Evolutionary conservation across 169 alveolate genomes (phyloP).

Genomic region (Plasmodium knowlesi): DNA sequence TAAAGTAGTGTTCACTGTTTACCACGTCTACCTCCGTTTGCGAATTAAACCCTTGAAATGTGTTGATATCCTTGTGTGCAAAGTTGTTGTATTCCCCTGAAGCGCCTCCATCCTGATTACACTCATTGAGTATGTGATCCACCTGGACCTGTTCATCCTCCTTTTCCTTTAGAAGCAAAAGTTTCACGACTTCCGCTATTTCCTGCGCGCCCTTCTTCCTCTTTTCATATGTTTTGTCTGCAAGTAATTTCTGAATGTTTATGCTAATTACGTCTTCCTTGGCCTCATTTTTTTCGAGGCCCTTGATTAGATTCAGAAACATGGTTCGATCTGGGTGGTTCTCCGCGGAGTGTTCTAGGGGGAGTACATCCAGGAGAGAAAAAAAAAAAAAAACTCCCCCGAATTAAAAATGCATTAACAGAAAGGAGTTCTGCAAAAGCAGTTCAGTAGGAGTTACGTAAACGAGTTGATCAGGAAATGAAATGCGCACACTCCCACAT

Average conservation of each 20-base stretch:
- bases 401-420: not conserved
- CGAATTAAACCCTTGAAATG: not conserved
- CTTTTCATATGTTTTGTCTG: slow-evolving; percentile 69
- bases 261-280: slow-evolving; percentile 42
- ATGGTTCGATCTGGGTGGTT: not conserved
- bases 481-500: not conserved
- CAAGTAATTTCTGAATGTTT: slow-evolving; percentile 42
- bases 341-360: not conserved
- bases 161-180: slow-evolving; percentile 45
- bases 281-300: slow-evolving; percentile 60
- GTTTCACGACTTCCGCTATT: slow-evolving; percentile 39
- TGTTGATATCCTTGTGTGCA: slow-evolving; percentile 7
- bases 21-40: slow-evolving; percentile 13
- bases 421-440: not conserved
- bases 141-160: slow-evolving; percentile 40
- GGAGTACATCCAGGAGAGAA: not conserved
- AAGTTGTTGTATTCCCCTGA: slow-evolving; percentile 2
- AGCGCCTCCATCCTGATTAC: slow-evolving; percentile 2
- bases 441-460: not conserved
- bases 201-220: slow-evolving; percentile 73
- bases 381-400: not conserved
- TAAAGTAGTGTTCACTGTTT: slow-evolving; percentile 49
- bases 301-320: slow-evolving; percentile 59
- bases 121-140: slow-evolving; percentile 4
- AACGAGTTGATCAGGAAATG: not conserved